These are phyloP conservation scores for Vigna radiata DNA, from an alignment of 306 rosid genomes.

Conservation along the genomic window DNA sequence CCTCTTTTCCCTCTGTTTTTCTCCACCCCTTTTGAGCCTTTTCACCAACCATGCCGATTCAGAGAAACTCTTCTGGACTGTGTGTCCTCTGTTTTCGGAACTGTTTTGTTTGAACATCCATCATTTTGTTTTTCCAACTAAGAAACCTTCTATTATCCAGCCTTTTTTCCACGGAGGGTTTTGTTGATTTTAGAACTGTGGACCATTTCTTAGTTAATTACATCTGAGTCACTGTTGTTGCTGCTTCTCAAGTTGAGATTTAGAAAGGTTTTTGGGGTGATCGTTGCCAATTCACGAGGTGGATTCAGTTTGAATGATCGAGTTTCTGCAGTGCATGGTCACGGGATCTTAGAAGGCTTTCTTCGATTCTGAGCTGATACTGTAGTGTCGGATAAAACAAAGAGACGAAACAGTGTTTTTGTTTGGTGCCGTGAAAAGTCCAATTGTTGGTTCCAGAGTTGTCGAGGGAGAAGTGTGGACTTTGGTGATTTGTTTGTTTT, in stretches of 20 bases:
- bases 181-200: neutral
- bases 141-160: neutral
- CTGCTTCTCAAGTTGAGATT: neutral
- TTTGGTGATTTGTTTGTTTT: conserved; percentile 17
- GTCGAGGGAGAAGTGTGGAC: neutral
- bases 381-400: neutral
- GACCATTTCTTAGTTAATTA: conserved; percentile 4
- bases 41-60: neutral
- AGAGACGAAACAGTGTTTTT: neutral
- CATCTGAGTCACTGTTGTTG: neutral
- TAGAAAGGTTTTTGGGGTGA: neutral
- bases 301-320: conserved; percentile 5
- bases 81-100: neutral
- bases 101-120: neutral
- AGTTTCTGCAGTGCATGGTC: neutral
- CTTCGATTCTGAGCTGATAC: conserved; percentile 24
- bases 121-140: neutral
- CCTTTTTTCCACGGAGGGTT: conserved; percentile 24
- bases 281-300: neutral
- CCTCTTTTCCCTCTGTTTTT: neutral
- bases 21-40: neutral
- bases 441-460: conserved; percentile 6
- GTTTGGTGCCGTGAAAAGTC: conserved; percentile 14
- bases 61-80: neutral
- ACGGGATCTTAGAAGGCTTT: conserved; percentile 31